Conservation (phyloP, 2,329 filamentous ascomycete genomes). For the Thermochaetoides dissita region DNA sequence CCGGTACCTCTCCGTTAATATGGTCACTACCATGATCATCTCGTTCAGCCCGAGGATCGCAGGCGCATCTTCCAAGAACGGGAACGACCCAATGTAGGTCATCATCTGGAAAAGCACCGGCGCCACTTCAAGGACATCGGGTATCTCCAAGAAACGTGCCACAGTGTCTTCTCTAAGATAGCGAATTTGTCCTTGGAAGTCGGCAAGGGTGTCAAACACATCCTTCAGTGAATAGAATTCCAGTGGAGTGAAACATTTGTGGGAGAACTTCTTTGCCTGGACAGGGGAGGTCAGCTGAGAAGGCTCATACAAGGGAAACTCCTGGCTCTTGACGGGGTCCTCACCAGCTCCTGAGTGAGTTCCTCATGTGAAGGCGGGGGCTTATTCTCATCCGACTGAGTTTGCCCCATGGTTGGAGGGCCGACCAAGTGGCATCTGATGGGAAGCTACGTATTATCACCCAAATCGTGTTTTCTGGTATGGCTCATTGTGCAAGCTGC, state of each 20-base stretch:
- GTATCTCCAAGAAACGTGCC: slow-evolving; percentile 58
- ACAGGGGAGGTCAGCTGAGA: background rate
- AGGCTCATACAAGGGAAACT: background rate
- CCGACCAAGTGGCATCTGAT: no score
- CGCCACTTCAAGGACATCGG: slow-evolving; percentile 53
- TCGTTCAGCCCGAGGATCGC: slow-evolving; percentile 56
- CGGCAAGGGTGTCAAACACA: slow-evolving; percentile 57
- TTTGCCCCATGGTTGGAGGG: slow-evolving; percentile 34
- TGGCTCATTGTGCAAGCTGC: no score
- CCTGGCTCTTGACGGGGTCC: slow-evolving; percentile 5
- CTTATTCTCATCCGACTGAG: slow-evolving; percentile 29
- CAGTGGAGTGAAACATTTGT: slow-evolving; percentile 55
- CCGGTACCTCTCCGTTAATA: slow-evolving; percentile 57
- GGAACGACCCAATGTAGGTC: slow-evolving; percentile 59
- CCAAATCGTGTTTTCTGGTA: no score
- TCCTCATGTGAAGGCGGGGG: slow-evolving; percentile 33
- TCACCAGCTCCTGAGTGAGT: slow-evolving; percentile 37
- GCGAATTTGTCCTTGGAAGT: slow-evolving; percentile 43
- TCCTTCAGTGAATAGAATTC: slow-evolving; percentile 62
- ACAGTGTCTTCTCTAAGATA: slow-evolving; percentile 60
- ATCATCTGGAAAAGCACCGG: slow-evolving; percentile 59
- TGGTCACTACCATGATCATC: slow-evolving; percentile 56
- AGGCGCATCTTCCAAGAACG: slow-evolving; percentile 57
- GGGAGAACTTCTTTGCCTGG: slow-evolving; percentile 49
- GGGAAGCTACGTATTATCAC: no score